A percentile compares a stretch with the other conserved stretches of the same genome.
Conservation (phyloP, 2,329 filamentous ascomycete genomes). For the Paecilomyces sp. region DNA sequence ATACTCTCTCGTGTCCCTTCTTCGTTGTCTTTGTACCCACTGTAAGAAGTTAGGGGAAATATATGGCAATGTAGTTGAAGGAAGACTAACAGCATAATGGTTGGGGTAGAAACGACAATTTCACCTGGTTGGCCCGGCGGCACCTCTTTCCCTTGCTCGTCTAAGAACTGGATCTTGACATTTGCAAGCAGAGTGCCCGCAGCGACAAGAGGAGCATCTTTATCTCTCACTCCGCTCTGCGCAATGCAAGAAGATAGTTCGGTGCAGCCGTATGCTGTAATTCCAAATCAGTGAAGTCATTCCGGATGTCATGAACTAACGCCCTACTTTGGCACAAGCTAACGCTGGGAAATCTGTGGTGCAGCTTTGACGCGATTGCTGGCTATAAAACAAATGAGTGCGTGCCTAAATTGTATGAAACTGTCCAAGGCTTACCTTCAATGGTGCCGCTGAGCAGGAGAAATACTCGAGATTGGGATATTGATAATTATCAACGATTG, state of each 20-base stretch:
- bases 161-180: conserved; percentile 1
- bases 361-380: conserved; percentile 5
- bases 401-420: background rate
- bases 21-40: conserved; percentile 11
- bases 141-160: conserved; percentile 7
- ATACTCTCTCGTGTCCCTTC: conserved; percentile 11
- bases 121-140: conserved; percentile 4
- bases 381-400: background rate
- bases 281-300: background rate
- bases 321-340: conserved; percentile 8
- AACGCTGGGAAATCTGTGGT: conserved; percentile 5
- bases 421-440: background rate
- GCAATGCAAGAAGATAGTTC: conserved; percentile 5
- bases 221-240: conserved; percentile 8
- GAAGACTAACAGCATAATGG: conserved; percentile 1
- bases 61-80: too few species aligned
- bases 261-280: conserved; percentile 10
- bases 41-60: background rate
- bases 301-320: too few species aligned
- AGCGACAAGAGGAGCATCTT: conserved; percentile 3
- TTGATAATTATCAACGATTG: conserved; percentile 4
- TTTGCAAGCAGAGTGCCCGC: conserved; percentile 8
- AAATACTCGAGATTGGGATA: conserved; percentile 10
- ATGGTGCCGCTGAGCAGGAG: conserved; percentile 9
- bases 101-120: background rate